Base-by-base conservation (phyloP, 441 rosid genomes). In the Euphorbia schlechtendalii region DNA sequence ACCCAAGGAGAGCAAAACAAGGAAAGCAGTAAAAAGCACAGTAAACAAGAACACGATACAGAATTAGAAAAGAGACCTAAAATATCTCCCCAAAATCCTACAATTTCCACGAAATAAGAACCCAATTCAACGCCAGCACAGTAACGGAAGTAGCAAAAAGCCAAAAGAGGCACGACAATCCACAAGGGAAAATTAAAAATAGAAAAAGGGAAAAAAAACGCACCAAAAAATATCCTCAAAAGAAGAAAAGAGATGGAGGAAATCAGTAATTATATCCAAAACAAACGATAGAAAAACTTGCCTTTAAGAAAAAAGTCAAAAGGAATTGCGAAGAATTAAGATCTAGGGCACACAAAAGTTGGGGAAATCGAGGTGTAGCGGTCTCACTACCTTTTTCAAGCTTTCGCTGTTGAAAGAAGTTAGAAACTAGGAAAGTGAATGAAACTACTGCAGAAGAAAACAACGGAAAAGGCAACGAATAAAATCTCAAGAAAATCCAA, bases 261-360 rank as follows among this genome's bases (percentile, higher is more conserved):
- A 45, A 45, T 27, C 30, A 59, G 18, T n/a, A 8, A 54, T 67
- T 67, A 34, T 34, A 2, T 58, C 69, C 65, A 68, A 51, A 75
- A 48, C 30, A 64, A 27, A 13, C 18, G 63, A 32, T 30, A 7
- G n/a, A 10, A 21, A 68, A 70, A 78, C 85, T 75, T 74, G 70
- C 83, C 86, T 78, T 70, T 41, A 40, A 65, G 67, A 55, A n/a
- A 59, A 65, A 77, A 75, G 71, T 68, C 76, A 78, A 67, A 75
- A 65, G 9, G 69, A 32, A 21, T 56, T 66, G 65, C 11, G 25
- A 21, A 54, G 55, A 73, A 67, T 38, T 71, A 74, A 80, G 84
- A 77, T 81, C 78, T 65, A 65, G 53, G 34, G 55, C 69, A 73
- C 66, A 70, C 72, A 67, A 76, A 74, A 76, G 70, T 78, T 27